Evolutionary conservation across 148 eudicot species (phyloP), one percentile per base, ranked within the genome.

Genomic region (Beta vulgaris): DNA sequence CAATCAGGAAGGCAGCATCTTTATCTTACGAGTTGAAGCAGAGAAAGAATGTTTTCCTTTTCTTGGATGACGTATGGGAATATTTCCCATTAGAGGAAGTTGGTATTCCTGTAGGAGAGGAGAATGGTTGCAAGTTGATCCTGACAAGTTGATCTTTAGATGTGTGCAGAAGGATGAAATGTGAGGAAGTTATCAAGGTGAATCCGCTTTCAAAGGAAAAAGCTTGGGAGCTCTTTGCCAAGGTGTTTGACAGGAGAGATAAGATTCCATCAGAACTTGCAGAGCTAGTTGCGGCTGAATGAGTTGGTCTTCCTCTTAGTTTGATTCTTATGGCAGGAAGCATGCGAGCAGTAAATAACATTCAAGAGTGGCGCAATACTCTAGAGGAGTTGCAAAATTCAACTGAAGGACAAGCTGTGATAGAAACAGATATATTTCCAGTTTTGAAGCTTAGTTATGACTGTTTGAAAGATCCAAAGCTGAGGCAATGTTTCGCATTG

Each of bases 1-100:
- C 62, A 36, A 71, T 72, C 54, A 67, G 51, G 54, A 73, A 63
- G 74, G 77, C 77, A 36, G 79, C 79, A 28, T 25, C 35, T 18
- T 44, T 76, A 19, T 71, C 49, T 32, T 28, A 77, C 31, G 77
- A 78, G 37, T 67, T 77, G 28, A 65, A 62, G 73, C 72, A 64
- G 42, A 82, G 68, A 74, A 77, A 61, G 11, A 58, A 67, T 53
- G 44, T 40, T 51, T 70, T 82, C 13, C 59, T 82, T 46, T 68
- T 82, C 57, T 72, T 82, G 21, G 84, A 82, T 54, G 81, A 82
- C 46, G 31, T 78, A 40, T 82, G 81, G 84, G 75, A 82, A 43
- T n/a, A 67, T 35, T 68, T 73, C 28, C 32, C 71, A 29, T 23
- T 51, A 12, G 77, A 68, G 43, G 61, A 78, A 31, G 78, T 77